Evolutionary conservation across 139 green algal genomes (phyloP).

Genomic region (Mychonastes homosphaera): DNA sequence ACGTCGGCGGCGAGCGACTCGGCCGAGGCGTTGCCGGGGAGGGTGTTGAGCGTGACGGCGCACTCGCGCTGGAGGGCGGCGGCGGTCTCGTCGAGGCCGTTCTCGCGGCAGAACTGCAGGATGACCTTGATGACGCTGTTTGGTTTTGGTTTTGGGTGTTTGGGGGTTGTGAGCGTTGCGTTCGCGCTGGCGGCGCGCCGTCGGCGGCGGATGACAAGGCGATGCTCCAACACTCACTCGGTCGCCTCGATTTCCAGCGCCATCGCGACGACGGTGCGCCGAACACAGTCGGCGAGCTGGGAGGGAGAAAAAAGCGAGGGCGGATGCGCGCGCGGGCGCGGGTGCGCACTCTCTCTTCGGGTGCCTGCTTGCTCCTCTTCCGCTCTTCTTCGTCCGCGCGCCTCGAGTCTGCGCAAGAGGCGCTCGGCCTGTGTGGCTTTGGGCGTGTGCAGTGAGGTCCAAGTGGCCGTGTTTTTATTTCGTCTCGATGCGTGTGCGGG

Average conservation of each 20-base stretch:
- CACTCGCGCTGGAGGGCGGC: slow-evolving; percentile 87
- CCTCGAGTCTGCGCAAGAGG: no score
- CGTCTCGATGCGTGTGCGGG: no score
- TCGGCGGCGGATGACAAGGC: background rate
- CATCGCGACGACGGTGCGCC: no score
- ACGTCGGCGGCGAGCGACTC: slow-evolving; percentile 86
- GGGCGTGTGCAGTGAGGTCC: no score
- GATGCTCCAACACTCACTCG: slow-evolving; percentile 45
- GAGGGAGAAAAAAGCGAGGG: no score
- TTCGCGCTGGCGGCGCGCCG: background rate
- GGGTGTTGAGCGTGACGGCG: slow-evolving; percentile 87
- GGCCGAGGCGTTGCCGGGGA: slow-evolving; percentile 82
- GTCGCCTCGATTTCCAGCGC: slow-evolving; percentile 79
- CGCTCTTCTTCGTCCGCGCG: no score
- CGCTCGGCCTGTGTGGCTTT: no score
- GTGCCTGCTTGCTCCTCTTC: no score
- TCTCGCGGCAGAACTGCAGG: slow-evolving; percentile 96
- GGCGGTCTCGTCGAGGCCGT: slow-evolving; percentile 76
- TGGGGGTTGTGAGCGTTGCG: background rate
- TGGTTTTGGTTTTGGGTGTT: background rate
- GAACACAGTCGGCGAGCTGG: no score
- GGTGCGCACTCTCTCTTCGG: no score
- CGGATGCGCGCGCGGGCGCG: no score
- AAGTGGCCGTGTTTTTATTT: no score
- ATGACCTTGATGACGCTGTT: slow-evolving; percentile 93